Base-by-base conservation (phyloP, 305 asterid genomes). In the Rubia balearica region DNA sequence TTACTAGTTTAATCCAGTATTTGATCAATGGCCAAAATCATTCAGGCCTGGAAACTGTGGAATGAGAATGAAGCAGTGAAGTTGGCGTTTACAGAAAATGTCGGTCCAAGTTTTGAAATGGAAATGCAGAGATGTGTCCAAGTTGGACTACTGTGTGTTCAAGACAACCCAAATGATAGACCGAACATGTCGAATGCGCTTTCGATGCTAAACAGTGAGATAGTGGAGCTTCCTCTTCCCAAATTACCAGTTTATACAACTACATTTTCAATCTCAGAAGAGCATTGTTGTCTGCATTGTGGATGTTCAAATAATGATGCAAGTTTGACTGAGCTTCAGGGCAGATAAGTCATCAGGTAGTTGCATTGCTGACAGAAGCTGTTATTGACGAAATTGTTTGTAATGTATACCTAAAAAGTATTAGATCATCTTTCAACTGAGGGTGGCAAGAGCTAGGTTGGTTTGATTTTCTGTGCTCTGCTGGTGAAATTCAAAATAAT, bases 271-370 rank as follows among this genome's bases (percentile, higher is more conserved):
- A 6, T 14, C 7, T 49, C 56, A 14, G 19, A 49, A 14, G 56
- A 48, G 6, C 55, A 48, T 48, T 48, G 55, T 13, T 4, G 4
- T 49, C 7, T 43, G 16, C 66, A 71, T 42, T 63, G 74, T 16
- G 62, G n/a, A 5, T 27, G 27, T 7, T 27, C n/a, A 42, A 14
- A 60, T 22, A 56, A 56, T 55, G 27, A 59, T 38, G 74, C 21
- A 42, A 71, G 61, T 59, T 53, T 66, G 62, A 66, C 48, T 3
- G 48, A 71, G 33, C 27, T 65, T 56, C 74, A 79, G 75, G 57
- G 42, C 64, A 13, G 78, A 74, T 14, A 55, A 7, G 19, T 49
- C 56, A 46, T 46, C 51, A 46, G 51, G 16, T 46, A 8, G 49
- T 45, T 45, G 14, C 16, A 10, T 46, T 46, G 16, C 17, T 46